Percentiles rank a stretch among this genome's conserved stretches.
These are phyloP conservation scores for Collybia sordida DNA, from an alignment of 768 basidiomycete genomes.

Conservation along the genomic window DNA sequence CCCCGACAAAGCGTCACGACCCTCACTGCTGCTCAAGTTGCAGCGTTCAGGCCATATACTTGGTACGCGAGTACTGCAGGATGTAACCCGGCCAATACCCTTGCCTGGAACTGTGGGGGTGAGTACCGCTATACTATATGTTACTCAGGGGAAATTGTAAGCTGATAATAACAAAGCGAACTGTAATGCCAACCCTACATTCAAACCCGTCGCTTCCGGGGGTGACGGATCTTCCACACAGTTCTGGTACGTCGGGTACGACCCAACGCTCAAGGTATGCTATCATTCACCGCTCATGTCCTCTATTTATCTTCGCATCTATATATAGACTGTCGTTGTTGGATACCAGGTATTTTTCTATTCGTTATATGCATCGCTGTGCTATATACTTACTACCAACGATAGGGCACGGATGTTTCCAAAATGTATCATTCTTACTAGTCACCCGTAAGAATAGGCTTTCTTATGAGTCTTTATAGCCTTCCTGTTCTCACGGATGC, in stretches of 20 bases:
- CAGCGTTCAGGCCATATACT: constrained; percentile 36
- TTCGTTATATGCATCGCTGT: neutral
- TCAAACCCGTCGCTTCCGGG: constrained; percentile 46
- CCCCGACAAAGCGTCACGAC: constrained; percentile 24
- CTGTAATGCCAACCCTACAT: constrained; percentile 44
- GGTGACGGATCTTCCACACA: constrained; percentile 41
- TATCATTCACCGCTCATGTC: too few species aligned
- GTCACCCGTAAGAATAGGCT: neutral
- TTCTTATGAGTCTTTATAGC: neutral
- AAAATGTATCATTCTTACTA: constrained; percentile 14
- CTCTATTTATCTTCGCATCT: neutral
- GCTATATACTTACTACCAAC: neutral
- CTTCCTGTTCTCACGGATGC: constrained; percentile 14
- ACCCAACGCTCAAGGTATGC: constrained; percentile 24
- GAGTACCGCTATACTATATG: constrained; percentile 1
- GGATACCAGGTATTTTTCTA: constrained; percentile 2
- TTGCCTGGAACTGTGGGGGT: constrained; percentile 48
- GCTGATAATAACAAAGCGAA: constrained; percentile 28
- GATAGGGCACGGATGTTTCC: constrained; percentile 23
- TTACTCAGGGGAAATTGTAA: neutral
- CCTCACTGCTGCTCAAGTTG: constrained; percentile 33
- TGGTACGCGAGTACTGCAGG: constrained; percentile 44
- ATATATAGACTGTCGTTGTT: constrained; percentile 4
- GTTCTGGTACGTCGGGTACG: constrained; percentile 47
- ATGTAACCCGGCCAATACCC: constrained; percentile 35